These are phyloP conservation scores for Botrytis hyacinthi DNA, from an alignment of 2,329 filamentous ascomycete species.

Conservation along the genomic window DNA sequence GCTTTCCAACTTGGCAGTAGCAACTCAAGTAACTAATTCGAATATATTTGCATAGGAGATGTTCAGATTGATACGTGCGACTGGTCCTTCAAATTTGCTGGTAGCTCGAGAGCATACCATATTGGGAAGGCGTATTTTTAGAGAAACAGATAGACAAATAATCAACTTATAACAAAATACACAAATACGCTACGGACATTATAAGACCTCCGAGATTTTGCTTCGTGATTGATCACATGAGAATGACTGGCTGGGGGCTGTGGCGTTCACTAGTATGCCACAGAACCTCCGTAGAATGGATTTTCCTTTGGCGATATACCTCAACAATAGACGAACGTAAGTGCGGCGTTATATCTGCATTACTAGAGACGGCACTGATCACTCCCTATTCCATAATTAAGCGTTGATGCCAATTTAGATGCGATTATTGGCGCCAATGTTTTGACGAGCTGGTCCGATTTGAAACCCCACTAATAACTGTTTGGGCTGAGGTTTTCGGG, in stretches of 20 bases:
- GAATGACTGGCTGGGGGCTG: too few relatives aligned
- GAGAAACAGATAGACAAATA: neutral
- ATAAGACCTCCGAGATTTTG: too few relatives aligned
- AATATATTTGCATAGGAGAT: too few relatives aligned
- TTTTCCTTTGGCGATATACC: neutral
- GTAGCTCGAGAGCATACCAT: neutral
- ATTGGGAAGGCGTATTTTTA: neutral
- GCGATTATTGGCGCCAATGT: neutral
- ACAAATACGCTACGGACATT: neutral
- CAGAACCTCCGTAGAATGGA: too few relatives aligned
- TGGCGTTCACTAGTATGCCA: neutral
- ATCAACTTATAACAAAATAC: neutral
- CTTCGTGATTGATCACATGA: too few relatives aligned
- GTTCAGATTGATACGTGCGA: too few relatives aligned
- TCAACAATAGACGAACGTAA: neutral
- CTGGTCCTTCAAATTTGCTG: neutral
- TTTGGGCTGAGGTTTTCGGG: neutral
- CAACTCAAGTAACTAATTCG: too few relatives aligned
- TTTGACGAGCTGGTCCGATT: neutral
- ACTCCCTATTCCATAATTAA: neutral
- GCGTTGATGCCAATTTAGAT: neutral
- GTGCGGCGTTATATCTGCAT: neutral
- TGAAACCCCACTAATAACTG: too few relatives aligned
- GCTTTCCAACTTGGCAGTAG: too few relatives aligned
- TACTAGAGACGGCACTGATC: neutral